Base-by-base conservation (phyloP, 345 rosid species). In the Erysimum cheiranthoides region DNA sequence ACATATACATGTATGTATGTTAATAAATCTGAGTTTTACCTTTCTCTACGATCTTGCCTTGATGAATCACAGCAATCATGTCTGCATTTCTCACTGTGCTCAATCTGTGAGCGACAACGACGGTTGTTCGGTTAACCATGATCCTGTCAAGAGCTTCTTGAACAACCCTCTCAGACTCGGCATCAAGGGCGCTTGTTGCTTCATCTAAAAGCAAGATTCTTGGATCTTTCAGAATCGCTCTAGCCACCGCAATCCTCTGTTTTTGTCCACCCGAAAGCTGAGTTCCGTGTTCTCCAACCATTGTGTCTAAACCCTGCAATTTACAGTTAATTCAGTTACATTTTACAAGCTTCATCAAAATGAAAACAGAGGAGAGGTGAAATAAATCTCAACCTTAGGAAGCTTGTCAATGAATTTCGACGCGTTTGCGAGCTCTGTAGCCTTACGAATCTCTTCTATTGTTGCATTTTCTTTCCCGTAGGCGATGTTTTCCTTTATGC, bases 261-360 rank as follows among this genome's bases (percentile, higher is more conserved):
- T 92, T 90, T 61, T 90, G 96, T 0, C 97, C 97, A 21, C 96
- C 90, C 0, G 96, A 92, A 13, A 92, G 85, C 76, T 85, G 93
- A 25, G 84, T 85, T 36, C 96, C 97, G 30, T 87, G 96, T 69
- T 92, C 96, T 1, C 97, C 96, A 16, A 88, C 96, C 87, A 78
- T 79, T 3, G 93, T 90, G 40, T 88, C 87, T 32, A 88, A 42
- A 30, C 94, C 96, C 96, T 89, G 52, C 0, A 65, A 8, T 10
- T 27, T 14, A 70, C 71, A 70, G 75, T 50, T 68, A 69, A 34
- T 61, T 69, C 57, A 35, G 74, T 61, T 75, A 60, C 31, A 47
- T 58, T 58, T 11, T 30, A 35, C 38, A 73, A 42, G 63, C 52
- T 7, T 30, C 51, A 39, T 21, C 4, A 32, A 18, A 68, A 7